Evolutionary conservation across 352 stramenopile species (phyloP).

Genomic region (Aphanomyces cochlioides): DNA sequence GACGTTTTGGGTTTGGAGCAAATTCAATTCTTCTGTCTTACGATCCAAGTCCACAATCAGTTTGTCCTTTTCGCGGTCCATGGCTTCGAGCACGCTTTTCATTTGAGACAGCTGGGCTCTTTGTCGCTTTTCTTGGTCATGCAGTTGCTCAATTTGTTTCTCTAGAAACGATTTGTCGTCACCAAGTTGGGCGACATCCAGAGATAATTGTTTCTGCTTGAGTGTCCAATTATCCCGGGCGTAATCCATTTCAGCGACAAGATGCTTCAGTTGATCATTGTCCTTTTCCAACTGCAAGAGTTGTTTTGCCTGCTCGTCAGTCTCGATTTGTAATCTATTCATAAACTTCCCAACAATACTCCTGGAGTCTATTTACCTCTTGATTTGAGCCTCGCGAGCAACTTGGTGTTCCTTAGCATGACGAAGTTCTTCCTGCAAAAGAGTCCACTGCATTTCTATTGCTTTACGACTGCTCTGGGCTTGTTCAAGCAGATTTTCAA

Average conservation of each 20-base stretch:
- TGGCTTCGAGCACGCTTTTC: slow-evolving; percentile 60
- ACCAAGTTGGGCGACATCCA: slow-evolving; percentile 43
- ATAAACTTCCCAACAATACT: neutral
- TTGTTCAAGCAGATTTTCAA: slow-evolving; percentile 22
- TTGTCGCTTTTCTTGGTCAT: slow-evolving; percentile 37
- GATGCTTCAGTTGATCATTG: slow-evolving; percentile 45
- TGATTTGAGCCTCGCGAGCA: slow-evolving; percentile 3
- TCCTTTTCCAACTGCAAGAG: slow-evolving; percentile 17
- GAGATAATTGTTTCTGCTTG: slow-evolving; percentile 69
- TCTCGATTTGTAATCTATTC: slow-evolving; percentile 10
- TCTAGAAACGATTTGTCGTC: slow-evolving; percentile 52
- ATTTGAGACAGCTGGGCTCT: slow-evolving; percentile 53
- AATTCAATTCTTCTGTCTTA: slow-evolving; percentile 67
- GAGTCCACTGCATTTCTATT: slow-evolving; percentile 27
- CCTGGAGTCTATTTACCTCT: neutral
- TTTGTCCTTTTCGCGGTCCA: slow-evolving; percentile 71
- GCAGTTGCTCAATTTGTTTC: slow-evolving; percentile 50
- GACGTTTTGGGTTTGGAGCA: slow-evolving; percentile 35
- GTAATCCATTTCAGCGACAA: slow-evolving; percentile 79
- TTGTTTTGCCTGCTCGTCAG: neutral
- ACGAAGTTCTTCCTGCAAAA: slow-evolving; percentile 14
- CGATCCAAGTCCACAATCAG: slow-evolving; percentile 64
- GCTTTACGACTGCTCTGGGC: neutral
- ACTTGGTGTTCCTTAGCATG: neutral
- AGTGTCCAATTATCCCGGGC: slow-evolving; percentile 76